phyloP scores from a whole-genome alignment of 2,329 filamentous ascomycete genomes.

The Scedosporium minutisporum region DNA sequence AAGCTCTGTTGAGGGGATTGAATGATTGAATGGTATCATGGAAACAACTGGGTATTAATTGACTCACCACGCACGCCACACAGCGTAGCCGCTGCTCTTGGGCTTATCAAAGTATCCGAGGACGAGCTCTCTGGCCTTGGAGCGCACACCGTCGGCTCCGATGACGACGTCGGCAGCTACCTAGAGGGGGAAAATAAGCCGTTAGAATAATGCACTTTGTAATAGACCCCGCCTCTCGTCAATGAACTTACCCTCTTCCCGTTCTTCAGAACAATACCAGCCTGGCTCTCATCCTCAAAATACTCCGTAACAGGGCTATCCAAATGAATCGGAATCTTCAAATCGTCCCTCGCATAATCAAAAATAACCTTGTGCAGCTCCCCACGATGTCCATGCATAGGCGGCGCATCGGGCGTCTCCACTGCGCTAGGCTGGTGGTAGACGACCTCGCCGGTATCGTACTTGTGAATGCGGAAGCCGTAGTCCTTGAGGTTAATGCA shows the following conservation, averaged over 20 bases:
- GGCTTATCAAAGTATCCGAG: slow-evolving; percentile 41
- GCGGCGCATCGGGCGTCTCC: slow-evolving; percentile 35
- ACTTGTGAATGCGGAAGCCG: slow-evolving; percentile 50
- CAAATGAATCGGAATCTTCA: slow-evolving; percentile 46
- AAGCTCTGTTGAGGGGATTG: no score
- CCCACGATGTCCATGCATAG: slow-evolving; percentile 51
- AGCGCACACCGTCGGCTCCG: slow-evolving; percentile 45
- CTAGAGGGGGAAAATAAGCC: slow-evolving; percentile 8
- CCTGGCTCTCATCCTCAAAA: slow-evolving; percentile 39
- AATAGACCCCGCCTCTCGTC: neutral
- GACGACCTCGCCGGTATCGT: slow-evolving; percentile 48
- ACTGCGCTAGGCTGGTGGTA: slow-evolving; percentile 41
- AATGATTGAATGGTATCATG: neutral
- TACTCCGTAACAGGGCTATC: slow-evolving; percentile 42
- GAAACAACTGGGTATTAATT: neutral
- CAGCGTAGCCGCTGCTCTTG: slow-evolving; percentile 39
- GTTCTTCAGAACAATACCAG: slow-evolving; percentile 40
- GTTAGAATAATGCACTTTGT: no score
- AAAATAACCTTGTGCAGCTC: slow-evolving; percentile 51
- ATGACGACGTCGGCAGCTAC: slow-evolving; percentile 40
- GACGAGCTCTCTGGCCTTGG: slow-evolving; percentile 40
- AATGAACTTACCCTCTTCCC: slow-evolving; percentile 16
- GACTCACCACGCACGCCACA: slow-evolving; percentile 42
- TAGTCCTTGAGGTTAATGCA: neutral
- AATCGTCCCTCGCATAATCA: slow-evolving; percentile 42